Base-by-base conservation (phyloP, 2,329 filamentous ascomycete genomes). In the Pyrenophora tritici-repentis region DNA sequence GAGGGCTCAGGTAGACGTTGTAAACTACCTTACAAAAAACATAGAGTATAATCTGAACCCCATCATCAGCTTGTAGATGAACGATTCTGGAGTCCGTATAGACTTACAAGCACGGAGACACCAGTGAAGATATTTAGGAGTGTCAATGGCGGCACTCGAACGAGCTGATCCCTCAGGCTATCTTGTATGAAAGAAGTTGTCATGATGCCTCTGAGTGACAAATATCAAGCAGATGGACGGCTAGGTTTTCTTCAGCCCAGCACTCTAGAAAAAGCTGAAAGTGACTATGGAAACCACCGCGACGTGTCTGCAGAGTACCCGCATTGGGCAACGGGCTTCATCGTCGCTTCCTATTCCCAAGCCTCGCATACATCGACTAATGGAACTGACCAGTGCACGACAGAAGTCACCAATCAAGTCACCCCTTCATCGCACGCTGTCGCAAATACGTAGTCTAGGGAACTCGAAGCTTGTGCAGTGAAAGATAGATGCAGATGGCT, bases 1-100 rank as follows among this genome's bases (percentile, higher is more conserved):
- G 24, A n/a, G 55, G 55, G 9, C 26, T 38, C 2, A 53, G 42
- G 26, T 40, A 45, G 12, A 55, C 42, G 10, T 35, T 43, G 35
- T 55, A 55, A 3, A 55, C 16, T 7, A 37, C 24, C 16, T 41
- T 46, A 9, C 9, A 29, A 10, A 16, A 40, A 18, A 50, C 3
- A 24, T 50, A 17, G 0, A 46, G 31, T 16, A 46, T 3, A 6
- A 31, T 13, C 47, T 50, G 20, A 10, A n/a, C 12, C 29, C 6
- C 4, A 4, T 6, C 26, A 20, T 50, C 18, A 50, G 42, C 4
- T 40, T 2, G 12, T 14, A 0, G 6, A 8, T 10, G 7, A 38
- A 18, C 3, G 3, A 20, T 26, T 1, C 4, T 14, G 4, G 33
- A 17, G 10, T 2, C 20, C 16, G 12, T 14, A 22, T 24, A 0